Evolutionary conservation across 495 filamentous ascomycete species (phyloP), one percentile per base, ranked within the genome.

Genomic region (Hyaloscypha finlandica): DNA sequence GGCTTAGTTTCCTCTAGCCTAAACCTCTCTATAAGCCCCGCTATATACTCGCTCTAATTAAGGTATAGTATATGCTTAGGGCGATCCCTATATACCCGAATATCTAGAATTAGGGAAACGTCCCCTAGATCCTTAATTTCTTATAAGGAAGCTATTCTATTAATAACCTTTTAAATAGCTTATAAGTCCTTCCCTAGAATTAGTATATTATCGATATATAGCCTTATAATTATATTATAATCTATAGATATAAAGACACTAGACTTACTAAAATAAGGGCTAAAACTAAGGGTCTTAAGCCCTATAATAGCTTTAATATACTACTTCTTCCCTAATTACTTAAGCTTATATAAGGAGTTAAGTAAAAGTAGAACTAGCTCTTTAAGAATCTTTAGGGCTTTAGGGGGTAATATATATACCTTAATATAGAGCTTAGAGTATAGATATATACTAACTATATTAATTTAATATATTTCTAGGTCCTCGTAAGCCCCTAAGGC

Each of bases 51-150:
- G 20, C 31, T 53, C 42, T 63, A 42, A 63, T 53, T 11, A 20
- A 63, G 9, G 5, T 51, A 30, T 11, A 63, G 39, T 1, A 37
- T 31, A 2, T 9, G 19, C 3, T 25, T 30, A 0, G 14, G 0
- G 2, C 39, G 2, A 53, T 63, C 39, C 12, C 60, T 6, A 4
- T 31, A 22, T n/a, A 63, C 25, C 5, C 30, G n/a, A 14, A 63
- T 6, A 20, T 39, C 39, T 1, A 63, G 9, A 12, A 63, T 63
- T 52, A 63, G 19, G 5, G 19, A 0, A 0, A 63, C 11, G 11
- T 63, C 39, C 60, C 60, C 60, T 53, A 63, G 31, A 52, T 63
- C 45, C 60, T 63, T 63, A 11, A 63, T 63, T 22, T 63, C 45
- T 39, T 37, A 63, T 11, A 63, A n/a, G 19, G 2, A 9, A 2